These are phyloP conservation scores for Taphrina populina DNA, from an alignment of 1,139 yeast species.

Conservation along the genomic window DNA sequence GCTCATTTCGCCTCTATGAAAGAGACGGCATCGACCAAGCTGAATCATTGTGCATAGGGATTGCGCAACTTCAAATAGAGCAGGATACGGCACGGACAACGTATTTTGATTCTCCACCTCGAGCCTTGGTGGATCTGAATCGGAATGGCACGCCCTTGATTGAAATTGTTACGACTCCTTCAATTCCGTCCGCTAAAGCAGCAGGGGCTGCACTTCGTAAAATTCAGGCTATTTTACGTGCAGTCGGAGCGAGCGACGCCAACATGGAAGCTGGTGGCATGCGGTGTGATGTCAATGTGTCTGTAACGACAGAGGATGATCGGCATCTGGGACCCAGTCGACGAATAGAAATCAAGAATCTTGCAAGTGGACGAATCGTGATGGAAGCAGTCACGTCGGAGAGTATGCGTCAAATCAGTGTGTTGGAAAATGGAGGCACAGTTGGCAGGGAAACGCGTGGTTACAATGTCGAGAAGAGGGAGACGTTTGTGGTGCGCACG, in stretches of 20 bases:
- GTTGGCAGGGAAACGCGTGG: slow-evolving; percentile 77
- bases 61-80: slow-evolving; percentile 47
- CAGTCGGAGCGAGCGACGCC: slow-evolving; percentile 75
- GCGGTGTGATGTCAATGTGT: slow-evolving; percentile 89
- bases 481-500: slow-evolving; percentile 63
- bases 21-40: slow-evolving; percentile 55
- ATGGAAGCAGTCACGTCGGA: slow-evolving; percentile 74
- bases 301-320: slow-evolving; percentile 53
- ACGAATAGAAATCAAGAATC: slow-evolving; percentile 83
- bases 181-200: slow-evolving; percentile 64
- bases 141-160: slow-evolving; percentile 83
- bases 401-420: slow-evolving; percentile 62
- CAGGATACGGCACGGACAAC: slow-evolving; percentile 81
- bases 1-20: slow-evolving; percentile 53
- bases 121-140: slow-evolving; percentile 64
- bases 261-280: slow-evolving; percentile 93
- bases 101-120: slow-evolving; percentile 49
- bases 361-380: slow-evolving; percentile 81
- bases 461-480: slow-evolving; percentile 66
- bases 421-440: slow-evolving; percentile 45
- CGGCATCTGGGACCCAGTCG: slow-evolving; percentile 42
- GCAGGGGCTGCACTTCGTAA: slow-evolving; percentile 78
- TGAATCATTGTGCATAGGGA: slow-evolving; percentile 41
- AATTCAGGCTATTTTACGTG: slow-evolving; percentile 68
- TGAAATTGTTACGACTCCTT: slow-evolving; percentile 90